Evolutionary conservation across 192 early-diverging fungal species (phyloP).

Genomic region (Backusella morwellensis): DNA sequence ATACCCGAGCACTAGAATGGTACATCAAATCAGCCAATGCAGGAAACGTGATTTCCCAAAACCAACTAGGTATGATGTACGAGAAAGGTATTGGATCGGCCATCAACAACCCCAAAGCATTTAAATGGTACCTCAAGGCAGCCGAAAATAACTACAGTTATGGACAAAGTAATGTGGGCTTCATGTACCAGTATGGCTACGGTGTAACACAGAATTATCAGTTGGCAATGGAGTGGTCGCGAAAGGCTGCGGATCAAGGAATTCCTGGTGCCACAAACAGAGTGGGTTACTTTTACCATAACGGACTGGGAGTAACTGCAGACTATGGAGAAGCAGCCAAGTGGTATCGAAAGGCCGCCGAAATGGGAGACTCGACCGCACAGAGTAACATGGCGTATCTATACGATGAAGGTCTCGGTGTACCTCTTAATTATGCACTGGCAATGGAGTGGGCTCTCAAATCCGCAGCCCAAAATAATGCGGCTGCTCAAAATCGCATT

Average conservation of each 20-base stretch:
- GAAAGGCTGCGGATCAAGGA: slow-evolving; percentile 43
- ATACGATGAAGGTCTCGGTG: slow-evolving; percentile 77
- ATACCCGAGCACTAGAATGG: not conserved
- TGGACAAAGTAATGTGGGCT: slow-evolving; percentile 83
- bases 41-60: slow-evolving; percentile 53
- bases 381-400: slow-evolving; percentile 69
- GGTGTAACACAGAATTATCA: slow-evolving; percentile 30
- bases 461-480: slow-evolving; percentile 50
- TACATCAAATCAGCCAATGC: slow-evolving; percentile 39
- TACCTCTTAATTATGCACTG: slow-evolving; percentile 12
- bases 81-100: not conserved
- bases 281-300: slow-evolving; percentile 56
- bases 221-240: slow-evolving; percentile 47
- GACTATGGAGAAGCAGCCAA: slow-evolving; percentile 47
- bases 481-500: slow-evolving; percentile 44
- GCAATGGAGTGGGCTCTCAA: not conserved
- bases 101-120: slow-evolving; percentile 52
- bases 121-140: slow-evolving; percentile 63
- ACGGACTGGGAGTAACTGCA: slow-evolving; percentile 50
- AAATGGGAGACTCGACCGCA: slow-evolving; percentile 50
- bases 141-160: slow-evolving; percentile 70
- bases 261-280: slow-evolving; percentile 55
- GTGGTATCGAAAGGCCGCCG: slow-evolving; percentile 54
- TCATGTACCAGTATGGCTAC: slow-evolving; percentile 71
- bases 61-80: not conserved